Conservation (phyloP, 225 moss, liverwort and hornwort genomes). For the Pseudoscleropodium purum region DNA sequence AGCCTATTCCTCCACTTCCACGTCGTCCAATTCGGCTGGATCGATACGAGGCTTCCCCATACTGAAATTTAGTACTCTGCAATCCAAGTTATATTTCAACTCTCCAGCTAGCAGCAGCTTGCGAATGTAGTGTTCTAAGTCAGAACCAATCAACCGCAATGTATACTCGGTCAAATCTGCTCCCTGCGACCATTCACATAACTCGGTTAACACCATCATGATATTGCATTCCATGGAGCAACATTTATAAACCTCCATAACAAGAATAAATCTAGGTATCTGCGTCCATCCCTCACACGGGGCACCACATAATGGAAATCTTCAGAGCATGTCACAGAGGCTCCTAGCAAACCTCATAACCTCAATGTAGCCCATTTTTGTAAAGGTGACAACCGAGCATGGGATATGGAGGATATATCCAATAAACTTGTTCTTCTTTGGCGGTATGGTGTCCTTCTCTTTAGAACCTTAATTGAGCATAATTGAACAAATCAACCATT, state of each 20-base stretch:
- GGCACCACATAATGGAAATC: neutral
- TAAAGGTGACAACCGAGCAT: neutral
- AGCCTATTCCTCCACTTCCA: slow-evolving; percentile 38
- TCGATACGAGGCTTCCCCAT: slow-evolving; percentile 90
- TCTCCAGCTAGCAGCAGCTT: slow-evolving; percentile 85
- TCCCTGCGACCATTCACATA: slow-evolving; percentile 45
- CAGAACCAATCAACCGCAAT: slow-evolving; percentile 80
- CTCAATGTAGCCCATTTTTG: neutral
- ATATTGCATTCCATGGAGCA: neutral
- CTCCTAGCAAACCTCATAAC: neutral
- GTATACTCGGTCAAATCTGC: slow-evolving; percentile 90
- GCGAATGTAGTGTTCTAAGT: slow-evolving; percentile 88
- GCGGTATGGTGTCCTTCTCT: neutral
- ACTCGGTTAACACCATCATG: neutral
- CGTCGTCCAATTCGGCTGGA: slow-evolving; percentile 48
- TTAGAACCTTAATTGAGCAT: neutral
- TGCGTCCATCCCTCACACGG: neutral
- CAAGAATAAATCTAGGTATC: neutral
- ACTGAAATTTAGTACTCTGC: slow-evolving; percentile 92
- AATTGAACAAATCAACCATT: neutral
- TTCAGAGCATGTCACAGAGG: neutral
- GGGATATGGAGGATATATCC: neutral
- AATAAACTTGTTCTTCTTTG: neutral
- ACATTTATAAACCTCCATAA: neutral
- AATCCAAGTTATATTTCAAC: slow-evolving; percentile 87